Conservation (phyloP, 768 basidiomycete genomes). For the Suillus plorans region DNA sequence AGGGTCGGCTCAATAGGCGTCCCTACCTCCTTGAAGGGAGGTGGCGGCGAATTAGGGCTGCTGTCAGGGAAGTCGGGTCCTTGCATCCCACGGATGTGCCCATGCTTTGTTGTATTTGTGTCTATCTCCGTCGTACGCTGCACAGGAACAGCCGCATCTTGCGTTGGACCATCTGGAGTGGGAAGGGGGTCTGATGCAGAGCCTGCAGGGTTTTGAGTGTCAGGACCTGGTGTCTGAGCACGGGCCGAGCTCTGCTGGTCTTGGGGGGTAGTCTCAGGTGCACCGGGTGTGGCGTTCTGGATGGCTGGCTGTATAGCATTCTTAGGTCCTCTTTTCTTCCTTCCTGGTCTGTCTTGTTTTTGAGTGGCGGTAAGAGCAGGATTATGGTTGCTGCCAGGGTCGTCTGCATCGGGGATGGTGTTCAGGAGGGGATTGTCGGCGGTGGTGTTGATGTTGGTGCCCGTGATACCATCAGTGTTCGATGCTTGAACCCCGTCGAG, state of each 20-base stretch:
- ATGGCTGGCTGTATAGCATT: not conserved
- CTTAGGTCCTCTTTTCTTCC: not conserved
- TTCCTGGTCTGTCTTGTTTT: not conserved
- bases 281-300: not conserved
- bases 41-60: constrained; percentile 21
- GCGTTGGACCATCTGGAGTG: not conserved
- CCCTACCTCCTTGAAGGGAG: constrained; percentile 25
- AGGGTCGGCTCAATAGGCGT: constrained; percentile 4
- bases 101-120: not conserved
- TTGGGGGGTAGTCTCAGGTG: constrained; percentile 3
- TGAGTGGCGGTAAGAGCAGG: not conserved
- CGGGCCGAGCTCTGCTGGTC: not conserved
- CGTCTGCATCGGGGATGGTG: not conserved
- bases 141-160: constrained; percentile 8
- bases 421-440: constrained; percentile 7
- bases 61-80: not conserved
- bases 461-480: constrained; percentile 3
- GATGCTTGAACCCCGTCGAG: not conserved
- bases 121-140: not conserved
- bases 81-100: not conserved
- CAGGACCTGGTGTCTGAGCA: not conserved
- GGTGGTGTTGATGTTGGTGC: constrained; percentile 13
- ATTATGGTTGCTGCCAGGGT: not conserved
- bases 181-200: not conserved
- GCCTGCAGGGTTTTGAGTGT: not conserved